These are phyloP conservation scores for Nigrospora oryzae DNA, from an alignment of 2,329 filamentous ascomycete species.

Conservation along the genomic window DNA sequence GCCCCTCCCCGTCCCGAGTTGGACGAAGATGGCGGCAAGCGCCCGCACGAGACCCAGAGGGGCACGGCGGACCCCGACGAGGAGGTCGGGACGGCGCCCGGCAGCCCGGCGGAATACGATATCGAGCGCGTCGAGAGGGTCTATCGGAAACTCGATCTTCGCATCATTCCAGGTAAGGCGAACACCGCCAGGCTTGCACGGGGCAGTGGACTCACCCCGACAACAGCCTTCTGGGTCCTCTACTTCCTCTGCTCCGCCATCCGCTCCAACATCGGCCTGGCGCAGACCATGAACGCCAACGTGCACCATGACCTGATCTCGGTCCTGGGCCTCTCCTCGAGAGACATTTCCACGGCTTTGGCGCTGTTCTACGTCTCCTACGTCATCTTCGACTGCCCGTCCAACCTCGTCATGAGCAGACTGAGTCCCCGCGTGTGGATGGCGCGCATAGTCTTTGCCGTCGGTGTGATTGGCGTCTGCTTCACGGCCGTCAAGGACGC, in stretches of 20 bases:
- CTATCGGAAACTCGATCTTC: conserved; percentile 48
- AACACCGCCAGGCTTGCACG: no score
- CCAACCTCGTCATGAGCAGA: conserved; percentile 80
- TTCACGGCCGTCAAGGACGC: conserved; percentile 74
- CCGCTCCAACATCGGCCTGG: conserved; percentile 82
- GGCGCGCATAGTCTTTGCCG: conserved; percentile 81
- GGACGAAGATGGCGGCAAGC: conserved; percentile 23
- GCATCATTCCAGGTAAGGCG: conserved; percentile 49
- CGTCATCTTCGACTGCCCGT: conserved; percentile 81
- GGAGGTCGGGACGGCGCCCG: conserved; percentile 8
- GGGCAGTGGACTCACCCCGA: no score
- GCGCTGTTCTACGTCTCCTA: conserved; percentile 91
- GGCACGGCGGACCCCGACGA: neutral
- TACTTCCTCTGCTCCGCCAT: conserved; percentile 93
- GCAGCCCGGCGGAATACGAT: conserved; percentile 26
- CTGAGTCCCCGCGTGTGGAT: conserved; percentile 86
- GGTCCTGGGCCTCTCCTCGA: conserved; percentile 59
- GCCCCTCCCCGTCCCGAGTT: conserved; percentile 20
- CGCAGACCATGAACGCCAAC: conserved; percentile 83
- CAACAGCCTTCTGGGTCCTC: conserved; percentile 70
- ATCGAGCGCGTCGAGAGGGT: conserved; percentile 44
- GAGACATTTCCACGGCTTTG: conserved; percentile 75
- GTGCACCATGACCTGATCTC: conserved; percentile 67
- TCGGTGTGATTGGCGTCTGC: conserved; percentile 75
- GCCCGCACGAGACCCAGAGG: conserved; percentile 7